Evolutionary conservation across 768 basidiomycete genomes (phyloP).

Genomic region (Roridomyces roridus): DNA sequence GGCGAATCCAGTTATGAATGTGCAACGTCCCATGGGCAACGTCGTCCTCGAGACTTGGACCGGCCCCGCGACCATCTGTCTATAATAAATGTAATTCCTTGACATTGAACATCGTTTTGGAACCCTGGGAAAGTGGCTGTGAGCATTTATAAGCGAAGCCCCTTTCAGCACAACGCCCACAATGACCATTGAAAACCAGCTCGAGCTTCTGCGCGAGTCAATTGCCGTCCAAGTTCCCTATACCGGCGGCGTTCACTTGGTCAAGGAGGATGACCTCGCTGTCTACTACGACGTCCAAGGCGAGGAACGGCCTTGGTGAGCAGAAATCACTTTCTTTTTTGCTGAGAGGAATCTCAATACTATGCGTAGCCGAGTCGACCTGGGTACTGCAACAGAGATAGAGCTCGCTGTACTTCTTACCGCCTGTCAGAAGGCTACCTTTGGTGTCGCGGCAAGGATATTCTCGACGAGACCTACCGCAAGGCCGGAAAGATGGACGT

Average conservation of each 20-base stretch:
- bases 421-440: conserved; percentile 48
- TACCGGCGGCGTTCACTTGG: neutral
- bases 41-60: neutral
- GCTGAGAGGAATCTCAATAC: neutral
- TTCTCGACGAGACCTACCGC: conserved; percentile 51
- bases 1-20: neutral
- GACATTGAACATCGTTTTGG: no score
- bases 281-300: neutral
- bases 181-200: neutral
- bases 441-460: conserved; percentile 43
- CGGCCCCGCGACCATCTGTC: neutral
- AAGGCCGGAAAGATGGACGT: conserved; percentile 53
- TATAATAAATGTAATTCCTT: no score
- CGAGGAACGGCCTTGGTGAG: neutral
- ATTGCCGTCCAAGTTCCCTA: neutral
- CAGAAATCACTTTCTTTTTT: neutral
- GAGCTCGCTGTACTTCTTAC: conserved; percentile 32
- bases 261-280: neutral
- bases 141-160: no score
- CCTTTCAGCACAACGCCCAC: no score
- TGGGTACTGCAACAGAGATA: neutral
- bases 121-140: no score
- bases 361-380: neutral
- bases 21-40: neutral
- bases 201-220: neutral